phyloP scores from a whole-genome alignment of 495 filamentous ascomycete genomes.

The Neurospora sp. region DNA sequence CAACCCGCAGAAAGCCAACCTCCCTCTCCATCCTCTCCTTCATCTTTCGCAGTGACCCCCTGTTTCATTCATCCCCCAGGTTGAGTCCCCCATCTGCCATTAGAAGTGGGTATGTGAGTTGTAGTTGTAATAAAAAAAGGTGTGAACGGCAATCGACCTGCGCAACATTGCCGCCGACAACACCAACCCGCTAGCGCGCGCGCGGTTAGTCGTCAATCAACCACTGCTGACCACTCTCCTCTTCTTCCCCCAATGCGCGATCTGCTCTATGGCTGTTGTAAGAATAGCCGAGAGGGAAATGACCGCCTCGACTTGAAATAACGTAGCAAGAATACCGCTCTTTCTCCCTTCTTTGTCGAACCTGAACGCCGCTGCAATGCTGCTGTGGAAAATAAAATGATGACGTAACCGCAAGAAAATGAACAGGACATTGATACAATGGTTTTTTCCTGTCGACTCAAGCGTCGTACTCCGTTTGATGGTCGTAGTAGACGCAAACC shows the following conservation, averaged over 20 bases:
- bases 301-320: background rate
- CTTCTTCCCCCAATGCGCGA: background rate
- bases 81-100: background rate
- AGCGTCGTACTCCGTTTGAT: background rate
- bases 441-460: background rate
- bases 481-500: slow-evolving; percentile 8
- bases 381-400: slow-evolving; percentile 12
- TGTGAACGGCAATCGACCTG: background rate
- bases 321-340: background rate
- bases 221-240: background rate
- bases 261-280: background rate
- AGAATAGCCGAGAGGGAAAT: background rate
- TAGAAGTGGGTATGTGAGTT: background rate
- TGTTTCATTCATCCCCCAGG: background rate
- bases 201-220: background rate
- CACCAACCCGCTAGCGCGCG: background rate
- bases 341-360: slow-evolving; percentile 21
- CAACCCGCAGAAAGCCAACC: background rate
- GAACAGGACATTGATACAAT: slow-evolving; percentile 30
- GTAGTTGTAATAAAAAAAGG: background rate
- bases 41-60: background rate
- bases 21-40: background rate
- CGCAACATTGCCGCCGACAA: background rate
- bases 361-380: slow-evolving; percentile 50
- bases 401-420: slow-evolving; percentile 1